Evolutionary conservation across 352 stramenopile genomes (phyloP), one percentile per base, ranked within the genome.

Genomic region (Phytophthora nicotianae): DNA sequence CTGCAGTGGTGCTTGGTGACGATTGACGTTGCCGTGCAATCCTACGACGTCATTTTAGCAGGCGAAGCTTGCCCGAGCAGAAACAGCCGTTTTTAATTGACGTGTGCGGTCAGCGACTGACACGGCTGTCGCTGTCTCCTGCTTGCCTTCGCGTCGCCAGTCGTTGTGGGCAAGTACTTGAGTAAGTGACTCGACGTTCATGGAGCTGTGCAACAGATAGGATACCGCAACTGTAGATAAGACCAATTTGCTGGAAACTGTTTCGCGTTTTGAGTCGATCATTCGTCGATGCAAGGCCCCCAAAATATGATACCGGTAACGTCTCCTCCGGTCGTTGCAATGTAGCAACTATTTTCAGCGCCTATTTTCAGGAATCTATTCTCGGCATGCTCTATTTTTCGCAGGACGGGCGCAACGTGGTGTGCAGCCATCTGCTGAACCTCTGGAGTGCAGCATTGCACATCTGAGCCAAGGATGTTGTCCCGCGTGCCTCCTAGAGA

Each of bases 51-150:
- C 19, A 41, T 33, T 29, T 62, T 62, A 62, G 43, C 35, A 67
- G 56, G 26, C 58, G 20, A 62, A 35, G 5, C 27, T 48, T 8
- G 19, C 27, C 58, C 48, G 60, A 61, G 58, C 42, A 61, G 58
- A 67, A 62, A 62, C 58, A 62, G 58, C 51, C 43, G 58, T 50
- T 50, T 57, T 58, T 38, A 58, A 58, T 58, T 64, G 38, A 58
- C 56, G 32, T 17, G 19, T 26, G 2, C 17, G 1, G 17, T 29
- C 26, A 43, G n/a, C 40, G 21, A 35, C 29, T 29, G 24, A 33
- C 27, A 11, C 27, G 4, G 7, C 24, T 29, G 24, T 29, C 24
- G 24, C 24, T 11, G 27, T 33, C 8, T 33, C 4, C 27, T 13
- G 27, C 27, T 33, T 3, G 5, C 11, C 21, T 37, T 38, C 23